Evolutionary conservation across 371 early-diverging fungal species (phyloP), one percentile per base, ranked within the genome.

Genomic region (Saksenaea vasiformis): DNA sequence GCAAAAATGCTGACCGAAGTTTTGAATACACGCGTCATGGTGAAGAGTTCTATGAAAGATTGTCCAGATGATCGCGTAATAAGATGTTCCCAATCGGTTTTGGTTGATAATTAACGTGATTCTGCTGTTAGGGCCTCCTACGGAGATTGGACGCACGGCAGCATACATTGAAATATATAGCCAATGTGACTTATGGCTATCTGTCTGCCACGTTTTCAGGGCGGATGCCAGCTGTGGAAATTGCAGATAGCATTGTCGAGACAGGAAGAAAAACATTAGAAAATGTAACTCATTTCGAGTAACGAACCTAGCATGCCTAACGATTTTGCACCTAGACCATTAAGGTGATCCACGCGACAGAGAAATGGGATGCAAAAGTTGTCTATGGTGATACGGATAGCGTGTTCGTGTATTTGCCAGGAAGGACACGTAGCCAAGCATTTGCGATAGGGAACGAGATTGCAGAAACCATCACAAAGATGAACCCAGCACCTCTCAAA

Each of bases 321-420:
- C n/a, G 39, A 43, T 2, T 15, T 58, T 9, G 11, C 19, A 38
- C 3, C 2, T 58, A 87, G 83, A 77, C 93, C 0, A 93, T 95
- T 37, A 67, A 69, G 3, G 63, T 87, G 7, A 91, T 95, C 39
- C 81, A 91, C 44, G 64, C 70, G 24, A 83, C 82, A n/a, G 66
- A 74, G 2, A 72, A 74, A 59, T 93, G 93, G 94, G 85, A 87
- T 17, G 93, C 90, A 0, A 72, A 78, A 4, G 95, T 97, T 0
- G 93, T 94, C 0, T 95, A 96, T 72, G 96, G 95, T 0, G 97
- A 97, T 72, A 97, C 97, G 0, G 96, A 95, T 73, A 90, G 90
- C 63, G 73, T 96, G 62, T 97, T 97, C 82, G 85, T 96, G 4
- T 77, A 88, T 43, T 71, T 94, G 22, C 88, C 86, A 4, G 94